These are phyloP conservation scores for Calonectria hongkongensis DNA, from an alignment of 2,329 filamentous ascomycete species.

Conservation along the genomic window DNA sequence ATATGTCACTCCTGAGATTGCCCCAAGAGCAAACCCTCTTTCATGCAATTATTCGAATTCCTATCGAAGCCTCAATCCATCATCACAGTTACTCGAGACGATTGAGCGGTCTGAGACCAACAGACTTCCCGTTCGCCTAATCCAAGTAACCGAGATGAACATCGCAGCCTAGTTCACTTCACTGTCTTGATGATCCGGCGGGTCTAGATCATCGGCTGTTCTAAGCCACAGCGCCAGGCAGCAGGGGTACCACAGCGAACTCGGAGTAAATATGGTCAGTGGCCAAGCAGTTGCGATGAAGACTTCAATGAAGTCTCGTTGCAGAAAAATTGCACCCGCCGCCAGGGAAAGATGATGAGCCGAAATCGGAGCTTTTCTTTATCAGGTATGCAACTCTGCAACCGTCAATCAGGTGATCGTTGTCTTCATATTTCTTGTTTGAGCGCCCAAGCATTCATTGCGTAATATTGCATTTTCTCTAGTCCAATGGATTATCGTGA, in stretches of 20 bases:
- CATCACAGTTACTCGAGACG: too few relatives aligned
- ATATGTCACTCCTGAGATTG: too few relatives aligned
- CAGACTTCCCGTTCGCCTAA: neutral
- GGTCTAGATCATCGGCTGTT: neutral
- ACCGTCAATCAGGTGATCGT: neutral
- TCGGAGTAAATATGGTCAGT: neutral
- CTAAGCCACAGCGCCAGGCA: neutral
- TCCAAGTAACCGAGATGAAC: slow-evolving; percentile 6
- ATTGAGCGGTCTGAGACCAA: neutral
- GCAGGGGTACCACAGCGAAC: neutral
- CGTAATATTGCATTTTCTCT: neutral
- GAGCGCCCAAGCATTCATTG: neutral
- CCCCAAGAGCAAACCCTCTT: neutral
- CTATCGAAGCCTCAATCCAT: too few relatives aligned
- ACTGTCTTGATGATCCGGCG: neutral
- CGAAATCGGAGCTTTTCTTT: neutral
- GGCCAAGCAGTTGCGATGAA: neutral
- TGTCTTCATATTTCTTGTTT: neutral
- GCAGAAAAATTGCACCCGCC: neutral
- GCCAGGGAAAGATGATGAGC: neutral
- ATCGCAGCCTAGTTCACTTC: neutral
- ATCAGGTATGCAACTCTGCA: neutral
- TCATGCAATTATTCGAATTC: neutral
- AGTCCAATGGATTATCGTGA: neutral
- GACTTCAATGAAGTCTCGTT: neutral